Evolutionary conservation across 2,329 filamentous ascomycete genomes (phyloP).

Genomic region (Aspergillus udagawae): DNA sequence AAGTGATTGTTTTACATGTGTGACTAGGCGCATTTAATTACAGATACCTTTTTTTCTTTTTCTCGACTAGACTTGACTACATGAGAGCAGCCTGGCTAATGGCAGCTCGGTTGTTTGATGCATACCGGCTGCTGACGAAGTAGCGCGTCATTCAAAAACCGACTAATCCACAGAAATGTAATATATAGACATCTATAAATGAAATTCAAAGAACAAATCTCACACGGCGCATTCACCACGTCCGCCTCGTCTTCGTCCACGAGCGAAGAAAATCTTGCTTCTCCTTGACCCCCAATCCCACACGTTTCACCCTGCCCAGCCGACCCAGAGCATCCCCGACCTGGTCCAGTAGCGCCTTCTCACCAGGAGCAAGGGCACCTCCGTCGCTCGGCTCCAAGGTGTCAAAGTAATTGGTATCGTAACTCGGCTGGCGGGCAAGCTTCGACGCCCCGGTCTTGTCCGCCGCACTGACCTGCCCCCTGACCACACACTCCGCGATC

Average conservation of each 20-base stretch:
- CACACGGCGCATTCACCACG: constrained; percentile 15
- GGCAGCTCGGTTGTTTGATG: background rate
- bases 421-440: constrained; percentile 28
- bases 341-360: constrained; percentile 69
- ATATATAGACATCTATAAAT: background rate
- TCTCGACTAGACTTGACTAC: background rate
- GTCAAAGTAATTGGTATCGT: constrained; percentile 46
- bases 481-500: constrained; percentile 68
- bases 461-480: constrained; percentile 20
- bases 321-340: constrained; percentile 84
- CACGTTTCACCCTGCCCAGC: constrained; percentile 80
- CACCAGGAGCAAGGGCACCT: constrained; percentile 46
- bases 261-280: constrained; percentile 78
- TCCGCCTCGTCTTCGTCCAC: constrained; percentile 50
- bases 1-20: background rate
- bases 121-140: too few species aligned
- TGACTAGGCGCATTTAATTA: background rate
- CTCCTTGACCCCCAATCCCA: constrained; percentile 76
- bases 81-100: too few species aligned
- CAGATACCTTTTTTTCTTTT: background rate
- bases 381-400: constrained; percentile 36
- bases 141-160: background rate
- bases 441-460: constrained; percentile 7
- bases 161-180: background rate
- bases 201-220: background rate